Evolutionary conservation across 2,329 filamentous ascomycete species (phyloP), one percentile per base, ranked within the genome.

Genomic region (Biscogniauxia marginata): DNA sequence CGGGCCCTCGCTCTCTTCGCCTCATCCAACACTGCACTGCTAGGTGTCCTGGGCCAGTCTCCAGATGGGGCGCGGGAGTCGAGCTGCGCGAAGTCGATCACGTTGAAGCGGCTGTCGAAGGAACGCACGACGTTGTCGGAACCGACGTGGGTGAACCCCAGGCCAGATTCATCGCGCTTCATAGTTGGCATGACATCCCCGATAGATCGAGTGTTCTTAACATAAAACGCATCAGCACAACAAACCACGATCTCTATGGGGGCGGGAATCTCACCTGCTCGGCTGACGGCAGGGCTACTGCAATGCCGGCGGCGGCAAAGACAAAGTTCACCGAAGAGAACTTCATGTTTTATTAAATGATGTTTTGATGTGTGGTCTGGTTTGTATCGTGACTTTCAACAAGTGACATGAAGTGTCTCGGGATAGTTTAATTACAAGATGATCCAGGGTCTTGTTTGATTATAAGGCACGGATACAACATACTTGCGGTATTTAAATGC

Each of bases 111-210:
- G 39, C 34, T 44, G 56, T 65, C 60, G 45, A 65, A 65, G 23
- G 60, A 53, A 7, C 62, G 58, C 13, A 62, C 59, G 11, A 65
- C 58, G 51, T 64, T 61, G 58, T 65, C 62, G n/a, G 63, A 65
- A 4, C 62, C 62, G 9, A 64, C 45, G 50, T 65, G 62, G 5
- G 57, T 55, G 58, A 65, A 65, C 34, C 62, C 63, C 16, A 47
- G 39, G 4, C 63, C 63, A 2, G 60, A 59, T 1, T 20, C 16
- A 30, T 61, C 63, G 7, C 62, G 58, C 54, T 62, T 64, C 16
- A 65, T 49, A 19, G 16, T 23, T 3, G 60, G 34, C 39, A 59
- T 46, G 4, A 59, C 53, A 16, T 60, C 57, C 16, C 19, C n/a
- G 30, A 62, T 34, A 5, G 56, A 56, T 21, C 60, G 57, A 18